Conservation (phyloP, 1,139 yeast genomes). For the Candida dubliniensis region DNA sequence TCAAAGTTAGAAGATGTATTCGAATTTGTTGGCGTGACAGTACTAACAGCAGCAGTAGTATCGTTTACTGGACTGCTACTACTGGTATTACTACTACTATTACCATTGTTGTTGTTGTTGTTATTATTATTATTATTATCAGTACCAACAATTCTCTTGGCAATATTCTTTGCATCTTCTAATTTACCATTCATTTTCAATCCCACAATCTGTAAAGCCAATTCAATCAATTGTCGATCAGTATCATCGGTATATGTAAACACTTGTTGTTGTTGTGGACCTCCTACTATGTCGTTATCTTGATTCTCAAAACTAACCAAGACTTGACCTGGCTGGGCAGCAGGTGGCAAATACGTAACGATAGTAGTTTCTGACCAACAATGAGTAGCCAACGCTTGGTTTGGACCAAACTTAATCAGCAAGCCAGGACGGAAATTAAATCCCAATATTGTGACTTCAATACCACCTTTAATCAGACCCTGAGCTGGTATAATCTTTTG, state of each 20-base stretch:
- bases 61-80: slow-evolving; percentile 9
- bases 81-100: slow-evolving; percentile 11
- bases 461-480: slow-evolving; percentile 94
- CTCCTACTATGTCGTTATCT: slow-evolving; percentile 29
- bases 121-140: slow-evolving; percentile 24
- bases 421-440: slow-evolving; percentile 81
- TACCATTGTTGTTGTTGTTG: slow-evolving; percentile 11
- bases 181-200: slow-evolving; percentile 90
- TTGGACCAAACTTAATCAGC: slow-evolving; percentile 81
- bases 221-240: slow-evolving; percentile 85
- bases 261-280: slow-evolving; percentile 51
- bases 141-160: slow-evolving; percentile 78
- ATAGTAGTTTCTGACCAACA: slow-evolving; percentile 96
- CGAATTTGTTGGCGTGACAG: slow-evolving; percentile 5
- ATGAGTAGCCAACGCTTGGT: slow-evolving; percentile 81
- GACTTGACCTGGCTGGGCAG: slow-evolving; percentile 86
- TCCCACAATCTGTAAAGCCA: slow-evolving; percentile 92
- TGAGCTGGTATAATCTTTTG: slow-evolving; percentile 91
- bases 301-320: slow-evolving; percentile 73
- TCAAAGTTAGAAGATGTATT: slow-evolving; percentile 45
- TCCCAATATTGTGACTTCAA: slow-evolving; percentile 88
- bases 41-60: slow-evolving; percentile 5
- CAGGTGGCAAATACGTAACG: slow-evolving; percentile 91
- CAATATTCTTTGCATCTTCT: slow-evolving; percentile 90
- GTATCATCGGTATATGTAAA: slow-evolving; percentile 93